Base-by-base conservation (phyloP, 163 green algal species). In the Scenedesmus sp. region DNA sequence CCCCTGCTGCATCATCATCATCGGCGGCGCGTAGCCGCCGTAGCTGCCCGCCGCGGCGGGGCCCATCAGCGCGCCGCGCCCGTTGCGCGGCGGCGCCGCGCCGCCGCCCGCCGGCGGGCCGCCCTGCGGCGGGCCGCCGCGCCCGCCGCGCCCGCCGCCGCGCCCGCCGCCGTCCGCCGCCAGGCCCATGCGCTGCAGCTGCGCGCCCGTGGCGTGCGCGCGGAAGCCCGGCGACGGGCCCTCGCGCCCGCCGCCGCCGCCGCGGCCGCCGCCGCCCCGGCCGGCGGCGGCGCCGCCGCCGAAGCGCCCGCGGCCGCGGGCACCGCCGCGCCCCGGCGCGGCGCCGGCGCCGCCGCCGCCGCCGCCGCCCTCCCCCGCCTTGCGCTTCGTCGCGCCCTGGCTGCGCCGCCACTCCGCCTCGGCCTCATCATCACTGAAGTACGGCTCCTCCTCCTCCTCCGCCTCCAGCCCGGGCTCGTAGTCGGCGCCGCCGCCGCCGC, bases 341-440 rank as follows among this genome's bases (percentile, higher is more conserved):
- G 47, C 70, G 66, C 76, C 82, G 36, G 47, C 22, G 24, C 47
- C 48, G 39, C 66, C 66, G 28, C 28, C 20, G 39, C 33, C 39
- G 26, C 39, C 17, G 69, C 48, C 36, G 28, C 64, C 64, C 14
- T 54, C 22, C 42, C 17, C 28, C 29, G 6, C 5, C 47, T 57
- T 45, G 58, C 58, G 64, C 48, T 81, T 64, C 4, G 44, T 69
- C 1, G 58, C 60, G 58, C 75, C 78, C 63, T 63, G 69, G n/a
- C 39, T 73, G 18, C 75, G 77, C 65, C 67, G 77, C 75, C 82
- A 89, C 54, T 78, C 80, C 47, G 77, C 76, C 63, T 89, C 84
- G 22, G 76, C 81, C 50, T 89, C 84, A 28, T 89, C 84, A 48
- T 89, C 84, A 15, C 48, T 77, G 60, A 89, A 89, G 72, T 85